A percentile compares a stretch with the other conserved stretches of the same genome.
Evolutionary conservation across 768 basidiomycete species (phyloP).

Genomic region (Trametes cinnabarina): DNA sequence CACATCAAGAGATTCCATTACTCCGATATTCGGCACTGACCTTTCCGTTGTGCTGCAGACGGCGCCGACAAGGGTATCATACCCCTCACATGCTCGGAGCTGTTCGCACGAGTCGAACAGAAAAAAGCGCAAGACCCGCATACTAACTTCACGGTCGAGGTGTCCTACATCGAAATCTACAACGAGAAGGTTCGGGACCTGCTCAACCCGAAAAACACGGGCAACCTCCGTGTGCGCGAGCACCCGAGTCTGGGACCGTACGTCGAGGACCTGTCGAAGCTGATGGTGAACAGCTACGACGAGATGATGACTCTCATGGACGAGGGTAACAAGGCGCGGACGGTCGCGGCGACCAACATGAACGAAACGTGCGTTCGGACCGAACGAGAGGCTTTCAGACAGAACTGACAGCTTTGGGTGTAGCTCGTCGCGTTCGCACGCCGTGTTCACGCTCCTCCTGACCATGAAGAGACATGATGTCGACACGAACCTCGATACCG

Average conservation of each 20-base stretch:
- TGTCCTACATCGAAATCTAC: conserved; percentile 99
- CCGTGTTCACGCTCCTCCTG: conserved; percentile 93
- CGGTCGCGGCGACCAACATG: conserved; percentile 99
- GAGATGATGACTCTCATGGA: conserved; percentile 99
- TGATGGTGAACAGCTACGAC: conserved; percentile 85
- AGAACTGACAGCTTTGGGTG: background rate
- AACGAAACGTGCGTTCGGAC: conserved; percentile 81
- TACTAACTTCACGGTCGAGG: conserved; percentile 87
- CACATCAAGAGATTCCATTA: too few species aligned
- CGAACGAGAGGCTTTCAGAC: background rate
- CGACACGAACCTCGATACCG: conserved; percentile 85
- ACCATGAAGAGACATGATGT: conserved; percentile 89
- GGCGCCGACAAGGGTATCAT: conserved; percentile 97
- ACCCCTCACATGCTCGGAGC: conserved; percentile 89
- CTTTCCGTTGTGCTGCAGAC: conserved; percentile 47
- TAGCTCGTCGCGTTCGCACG: conserved; percentile 95
- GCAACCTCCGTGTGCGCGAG: conserved; percentile 94
- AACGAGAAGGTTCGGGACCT: conserved; percentile 98
- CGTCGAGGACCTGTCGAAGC: conserved; percentile 94
- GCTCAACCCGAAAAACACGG: conserved; percentile 94
- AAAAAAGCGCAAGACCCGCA: conserved; percentile 65
- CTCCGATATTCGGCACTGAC: too few species aligned
- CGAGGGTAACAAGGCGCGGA: conserved; percentile 97
- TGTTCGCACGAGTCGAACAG: conserved; percentile 78
- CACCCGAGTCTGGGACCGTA: conserved; percentile 97